These are phyloP conservation scores for Boletales sp. DNA, from an alignment of 768 basidiomycete species.

Conservation along the genomic window DNA sequence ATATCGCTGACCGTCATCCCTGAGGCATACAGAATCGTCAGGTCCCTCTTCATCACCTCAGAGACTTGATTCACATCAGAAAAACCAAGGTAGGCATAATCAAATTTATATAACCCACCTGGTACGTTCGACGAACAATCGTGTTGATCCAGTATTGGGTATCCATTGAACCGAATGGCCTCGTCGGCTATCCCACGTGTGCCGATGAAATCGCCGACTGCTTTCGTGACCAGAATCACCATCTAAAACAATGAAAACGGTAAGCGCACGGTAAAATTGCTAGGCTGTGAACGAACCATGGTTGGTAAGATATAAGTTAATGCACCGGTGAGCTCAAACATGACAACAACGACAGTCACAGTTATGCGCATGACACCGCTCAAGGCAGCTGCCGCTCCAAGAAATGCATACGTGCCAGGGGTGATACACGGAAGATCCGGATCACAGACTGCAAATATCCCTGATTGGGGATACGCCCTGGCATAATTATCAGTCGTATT, in stretches of 20 bases:
- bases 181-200: constrained; percentile 95
- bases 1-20: constrained; percentile 78
- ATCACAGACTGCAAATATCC: constrained; percentile 86
- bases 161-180: constrained; percentile 95
- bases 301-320: constrained; percentile 95
- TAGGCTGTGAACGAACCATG: constrained; percentile 57
- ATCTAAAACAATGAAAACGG: constrained; percentile 53
- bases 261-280: background rate
- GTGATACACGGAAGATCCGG: constrained; percentile 97
- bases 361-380: constrained; percentile 98
- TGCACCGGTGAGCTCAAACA: constrained; percentile 98
- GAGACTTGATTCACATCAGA: constrained; percentile 52
- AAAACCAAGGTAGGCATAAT: constrained; percentile 3
- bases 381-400: constrained; percentile 94
- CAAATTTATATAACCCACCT: constrained; percentile 46
- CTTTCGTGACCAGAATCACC: constrained; percentile 92
- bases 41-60: constrained; percentile 82
- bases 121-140: constrained; percentile 89
- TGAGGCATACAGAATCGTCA: constrained; percentile 66
- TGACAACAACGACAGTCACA: constrained; percentile 97
- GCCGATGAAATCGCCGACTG: constrained; percentile 92
- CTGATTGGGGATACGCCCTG: constrained; percentile 78
- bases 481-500: background rate
- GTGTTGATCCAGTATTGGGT: constrained; percentile 94
- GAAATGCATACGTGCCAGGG: constrained; percentile 95